phyloP scores from a whole-genome alignment of 176 grass and related monocot species.

The Oryza glumipatula region DNA sequence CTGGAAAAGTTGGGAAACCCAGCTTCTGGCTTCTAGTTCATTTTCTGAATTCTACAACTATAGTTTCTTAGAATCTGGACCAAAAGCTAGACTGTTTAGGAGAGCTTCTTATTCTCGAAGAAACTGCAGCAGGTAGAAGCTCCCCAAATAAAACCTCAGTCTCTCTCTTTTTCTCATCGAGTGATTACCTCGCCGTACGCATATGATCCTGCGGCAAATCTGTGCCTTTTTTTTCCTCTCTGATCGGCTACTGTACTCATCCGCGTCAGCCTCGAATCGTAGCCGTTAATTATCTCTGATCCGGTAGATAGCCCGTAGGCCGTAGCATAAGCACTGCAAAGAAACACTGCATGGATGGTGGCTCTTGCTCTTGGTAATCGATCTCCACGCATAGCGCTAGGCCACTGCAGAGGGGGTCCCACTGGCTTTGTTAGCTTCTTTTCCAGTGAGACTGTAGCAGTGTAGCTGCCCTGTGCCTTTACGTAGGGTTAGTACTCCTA shows the following conservation, averaged over 20 bases:
- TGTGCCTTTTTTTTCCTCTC: not conserved
- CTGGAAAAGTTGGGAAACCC: too few species aligned
- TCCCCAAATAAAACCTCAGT: too few species aligned
- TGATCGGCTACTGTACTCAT: not conserved
- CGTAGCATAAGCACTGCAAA: not conserved
- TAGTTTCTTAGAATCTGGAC: too few species aligned
- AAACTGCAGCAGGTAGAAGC: too few species aligned
- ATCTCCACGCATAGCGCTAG: not conserved
- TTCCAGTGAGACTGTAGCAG: not conserved
- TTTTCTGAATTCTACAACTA: too few species aligned
- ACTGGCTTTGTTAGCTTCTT: not conserved
- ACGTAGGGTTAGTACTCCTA: not conserved
- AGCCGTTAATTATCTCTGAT: conserved; percentile 1
- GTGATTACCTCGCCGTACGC: not conserved
- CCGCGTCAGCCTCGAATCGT: not conserved
- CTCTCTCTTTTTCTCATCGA: not conserved
- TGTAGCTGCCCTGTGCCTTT: not conserved
- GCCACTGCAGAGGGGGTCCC: not conserved
- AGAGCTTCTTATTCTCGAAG: too few species aligned
- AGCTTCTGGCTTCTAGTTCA: too few species aligned
- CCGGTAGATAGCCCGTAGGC: not conserved
- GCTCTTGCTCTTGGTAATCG: not conserved
- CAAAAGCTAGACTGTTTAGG: too few species aligned
- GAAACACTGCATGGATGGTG: not conserved
- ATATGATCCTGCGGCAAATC: not conserved